Conservation (phyloP, 176 grass and related monocot genomes). For the Hsuehochloa calcarea region DNA sequence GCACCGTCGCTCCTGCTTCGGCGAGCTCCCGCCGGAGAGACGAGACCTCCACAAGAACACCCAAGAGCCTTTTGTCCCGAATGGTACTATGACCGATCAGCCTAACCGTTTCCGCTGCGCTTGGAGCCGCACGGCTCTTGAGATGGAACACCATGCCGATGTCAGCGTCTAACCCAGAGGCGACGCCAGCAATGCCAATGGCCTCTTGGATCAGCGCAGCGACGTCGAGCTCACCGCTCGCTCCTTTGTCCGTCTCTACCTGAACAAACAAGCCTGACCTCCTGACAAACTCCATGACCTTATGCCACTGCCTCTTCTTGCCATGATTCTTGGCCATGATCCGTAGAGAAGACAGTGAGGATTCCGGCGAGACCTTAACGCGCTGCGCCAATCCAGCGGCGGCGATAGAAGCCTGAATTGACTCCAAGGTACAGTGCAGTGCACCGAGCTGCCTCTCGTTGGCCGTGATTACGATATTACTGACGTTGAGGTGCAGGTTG, state of each 20-base stretch:
- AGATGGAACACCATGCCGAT: constrained; percentile 38
- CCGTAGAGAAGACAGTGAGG: constrained; percentile 42
- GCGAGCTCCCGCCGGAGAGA: constrained; percentile 1
- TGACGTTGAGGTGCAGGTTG: constrained; percentile 30
- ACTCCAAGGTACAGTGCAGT: constrained; percentile 35
- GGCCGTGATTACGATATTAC: constrained; percentile 39
- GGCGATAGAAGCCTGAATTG: constrained; percentile 35
- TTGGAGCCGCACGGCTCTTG: constrained; percentile 16
- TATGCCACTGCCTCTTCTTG: constrained; percentile 15
- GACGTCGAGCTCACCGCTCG: neutral
- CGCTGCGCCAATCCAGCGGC: neutral
- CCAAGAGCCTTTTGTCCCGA: constrained; percentile 23
- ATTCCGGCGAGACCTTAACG: constrained; percentile 45
- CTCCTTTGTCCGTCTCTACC: constrained; percentile 21
- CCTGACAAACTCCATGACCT: constrained; percentile 41
- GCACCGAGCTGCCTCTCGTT: constrained; percentile 24
- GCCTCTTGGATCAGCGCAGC: neutral
- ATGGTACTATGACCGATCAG: constrained; percentile 5
- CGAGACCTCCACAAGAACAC: constrained; percentile 25
- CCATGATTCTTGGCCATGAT: constrained; percentile 14
- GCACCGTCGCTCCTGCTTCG: constrained; percentile 31
- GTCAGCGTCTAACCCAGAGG: constrained; percentile 15
- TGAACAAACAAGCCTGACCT: constrained; percentile 43
- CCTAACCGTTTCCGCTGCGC: constrained; percentile 26
- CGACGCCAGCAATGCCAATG: neutral